Base-by-base conservation (phyloP, 2,329 filamentous ascomycete genomes). In the Alternaria alternata region DNA sequence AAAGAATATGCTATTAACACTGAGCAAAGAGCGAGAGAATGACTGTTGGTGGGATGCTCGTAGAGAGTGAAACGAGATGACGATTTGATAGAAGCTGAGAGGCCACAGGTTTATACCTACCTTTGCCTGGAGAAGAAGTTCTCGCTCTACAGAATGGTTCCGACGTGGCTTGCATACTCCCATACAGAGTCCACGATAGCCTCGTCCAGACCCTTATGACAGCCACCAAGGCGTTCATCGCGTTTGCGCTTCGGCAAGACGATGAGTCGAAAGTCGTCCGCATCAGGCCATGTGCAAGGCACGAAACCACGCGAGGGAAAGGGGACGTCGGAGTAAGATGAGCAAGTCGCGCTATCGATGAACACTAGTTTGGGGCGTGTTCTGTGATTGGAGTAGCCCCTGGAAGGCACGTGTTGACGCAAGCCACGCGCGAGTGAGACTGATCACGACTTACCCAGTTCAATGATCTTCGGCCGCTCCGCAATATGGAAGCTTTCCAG, bases 231-330 rank as follows among this genome's bases (percentile, higher is more conserved):
- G 8, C 4, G 18, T 22, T 2, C 12, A 34, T 34, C 6, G 7
- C 1, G 4, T 1, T 34, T 0, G 4, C 18, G 28, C 32, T 6
- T 18, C 18, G n/a, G 2, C 4, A 1, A 1, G 1, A 32, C 0
- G 32, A 18, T 3, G 14, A 48, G 28, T 48, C 7, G 46, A 5
- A 7, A 34, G 3, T 9, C 18, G 14, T 2, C 0, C 8, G 18
- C 30, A 48, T 36, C 11, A 36, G 7, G 1, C 18, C 14, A 36
- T 22, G 8, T 5, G 12, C 12, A 36, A 16, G 4, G 9, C 0
- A 0, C 0, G 5, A 36, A n/a, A 28, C 12, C 4, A 4, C n/a
- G 7, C 12, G 4, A 11, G 1, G 22, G 18, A 48, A 36, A 36
- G 12, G 6, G 28, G 30, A 47, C 1, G 18, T 39, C n/a, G 4